Evolutionary conservation across 495 filamentous ascomycete species (phyloP).

Genomic region (Xylaria grammica): DNA sequence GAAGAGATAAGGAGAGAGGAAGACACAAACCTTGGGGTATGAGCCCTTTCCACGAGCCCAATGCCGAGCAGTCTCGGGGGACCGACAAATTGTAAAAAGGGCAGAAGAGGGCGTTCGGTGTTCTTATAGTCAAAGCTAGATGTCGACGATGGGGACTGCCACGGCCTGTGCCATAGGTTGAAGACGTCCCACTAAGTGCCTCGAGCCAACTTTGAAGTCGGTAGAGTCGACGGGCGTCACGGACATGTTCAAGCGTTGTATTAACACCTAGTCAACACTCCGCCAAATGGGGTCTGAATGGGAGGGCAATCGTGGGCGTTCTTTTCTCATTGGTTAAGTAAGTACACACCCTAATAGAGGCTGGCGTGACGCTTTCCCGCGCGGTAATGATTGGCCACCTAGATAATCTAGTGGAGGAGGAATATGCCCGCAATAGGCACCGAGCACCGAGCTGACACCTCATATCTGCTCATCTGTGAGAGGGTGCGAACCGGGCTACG

Average conservation of each 20-base stretch:
- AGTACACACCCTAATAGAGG: neutral
- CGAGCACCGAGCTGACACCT: slow-evolving; percentile 4
- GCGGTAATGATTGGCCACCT: neutral
- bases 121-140: slow-evolving; percentile 1
- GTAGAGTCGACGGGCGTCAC: neutral
- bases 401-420: no score
- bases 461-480: no score
- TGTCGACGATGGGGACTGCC: slow-evolving; percentile 4
- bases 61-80: neutral
- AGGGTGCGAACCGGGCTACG: neutral
- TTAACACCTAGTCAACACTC: neutral
- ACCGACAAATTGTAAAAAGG: neutral
- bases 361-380: neutral
- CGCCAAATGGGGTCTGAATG: neutral
- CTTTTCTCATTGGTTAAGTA: neutral
- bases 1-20: neutral
- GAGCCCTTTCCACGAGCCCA: neutral
- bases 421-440: neutral
- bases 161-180: neutral
- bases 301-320: neutral
- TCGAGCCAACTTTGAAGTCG: neutral
- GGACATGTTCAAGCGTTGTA: neutral
- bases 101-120: neutral
- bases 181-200: neutral
- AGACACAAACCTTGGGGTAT: neutral